Conservation (phyloP, 441 rosid genomes). For the Bruguiera hainesii region DNA sequence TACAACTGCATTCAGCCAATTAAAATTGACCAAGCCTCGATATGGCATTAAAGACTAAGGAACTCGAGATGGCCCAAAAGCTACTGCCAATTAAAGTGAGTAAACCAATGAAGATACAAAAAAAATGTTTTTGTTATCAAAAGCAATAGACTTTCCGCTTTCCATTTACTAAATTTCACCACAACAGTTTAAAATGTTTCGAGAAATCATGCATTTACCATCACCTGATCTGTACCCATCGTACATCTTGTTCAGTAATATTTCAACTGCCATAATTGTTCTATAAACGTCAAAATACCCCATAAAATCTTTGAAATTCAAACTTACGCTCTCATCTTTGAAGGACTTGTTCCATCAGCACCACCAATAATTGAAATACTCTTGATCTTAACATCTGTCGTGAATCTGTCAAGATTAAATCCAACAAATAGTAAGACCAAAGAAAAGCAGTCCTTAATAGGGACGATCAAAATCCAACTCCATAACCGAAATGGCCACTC, state of each 20-base stretch:
- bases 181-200: too few species aligned
- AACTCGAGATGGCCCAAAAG: too few species aligned
- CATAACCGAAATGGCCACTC: constrained; percentile 26
- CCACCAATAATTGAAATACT: constrained; percentile 91
- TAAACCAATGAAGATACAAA: too few species aligned
- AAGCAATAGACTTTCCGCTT: too few species aligned
- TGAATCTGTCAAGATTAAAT: constrained; percentile 51
- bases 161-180: too few species aligned
- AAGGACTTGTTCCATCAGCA: constrained; percentile 88
- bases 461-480: background rate
- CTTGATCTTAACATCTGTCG: constrained; percentile 95
- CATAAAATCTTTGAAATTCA: background rate
- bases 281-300: too few species aligned
- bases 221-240: too few species aligned
- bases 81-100: too few species aligned
- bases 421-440: background rate
- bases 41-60: background rate
- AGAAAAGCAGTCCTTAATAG: background rate
- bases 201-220: too few species aligned
- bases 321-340: constrained; percentile 95
- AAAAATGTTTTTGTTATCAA: too few species aligned
- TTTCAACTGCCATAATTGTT: too few species aligned
- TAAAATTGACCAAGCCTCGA: background rate
- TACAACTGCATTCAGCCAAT: background rate
- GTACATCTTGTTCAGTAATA: too few species aligned